Evolutionary conservation across 768 basidiomycete species (phyloP).

Genomic region (Lepiota venenata): DNA sequence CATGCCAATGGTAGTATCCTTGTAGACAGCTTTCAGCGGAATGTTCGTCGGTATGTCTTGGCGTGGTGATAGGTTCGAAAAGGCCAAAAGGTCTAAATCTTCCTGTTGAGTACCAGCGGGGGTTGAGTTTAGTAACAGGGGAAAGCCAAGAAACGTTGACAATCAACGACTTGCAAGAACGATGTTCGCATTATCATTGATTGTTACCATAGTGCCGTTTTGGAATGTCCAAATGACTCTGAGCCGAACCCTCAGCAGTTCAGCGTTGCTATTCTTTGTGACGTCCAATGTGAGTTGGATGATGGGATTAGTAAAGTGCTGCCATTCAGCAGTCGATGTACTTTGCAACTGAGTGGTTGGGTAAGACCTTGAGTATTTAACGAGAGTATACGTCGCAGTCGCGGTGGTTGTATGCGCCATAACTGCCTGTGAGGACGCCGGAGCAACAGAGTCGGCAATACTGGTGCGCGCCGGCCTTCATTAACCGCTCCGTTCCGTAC

Average conservation of each 20-base stretch:
- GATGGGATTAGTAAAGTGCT: conserved; percentile 71
- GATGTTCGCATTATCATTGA: conserved; percentile 50
- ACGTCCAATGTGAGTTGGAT: conserved; percentile 62
- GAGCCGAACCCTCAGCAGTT: conserved; percentile 61
- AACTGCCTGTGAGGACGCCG: background rate
- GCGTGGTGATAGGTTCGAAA: conserved; percentile 44
- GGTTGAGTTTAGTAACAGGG: conserved; percentile 2
- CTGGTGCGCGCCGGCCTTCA: no score
- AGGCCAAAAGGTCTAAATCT: conserved; percentile 70
- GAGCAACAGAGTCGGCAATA: no score
- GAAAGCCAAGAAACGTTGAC: conserved; percentile 4
- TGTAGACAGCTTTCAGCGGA: conserved; percentile 80
- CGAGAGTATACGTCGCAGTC: conserved; percentile 51
- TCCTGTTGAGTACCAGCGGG: conserved; percentile 50
- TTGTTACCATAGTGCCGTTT: conserved; percentile 27
- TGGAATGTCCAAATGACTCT: conserved; percentile 61
- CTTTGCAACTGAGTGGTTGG: conserved; percentile 26
- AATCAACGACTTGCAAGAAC: conserved; percentile 52
- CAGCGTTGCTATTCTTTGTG: conserved; percentile 43
- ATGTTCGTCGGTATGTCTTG: conserved; percentile 31
- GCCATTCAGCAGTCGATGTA: conserved; percentile 53
- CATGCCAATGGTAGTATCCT: conserved; percentile 69
- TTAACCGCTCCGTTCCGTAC: no score
- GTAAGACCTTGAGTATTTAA: conserved; percentile 70
- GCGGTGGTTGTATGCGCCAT: conserved; percentile 58